Evolutionary conservation across 768 basidiomycete genomes (phyloP), one percentile per base, ranked within the genome.

Genomic region (Kondoa malvinella): DNA sequence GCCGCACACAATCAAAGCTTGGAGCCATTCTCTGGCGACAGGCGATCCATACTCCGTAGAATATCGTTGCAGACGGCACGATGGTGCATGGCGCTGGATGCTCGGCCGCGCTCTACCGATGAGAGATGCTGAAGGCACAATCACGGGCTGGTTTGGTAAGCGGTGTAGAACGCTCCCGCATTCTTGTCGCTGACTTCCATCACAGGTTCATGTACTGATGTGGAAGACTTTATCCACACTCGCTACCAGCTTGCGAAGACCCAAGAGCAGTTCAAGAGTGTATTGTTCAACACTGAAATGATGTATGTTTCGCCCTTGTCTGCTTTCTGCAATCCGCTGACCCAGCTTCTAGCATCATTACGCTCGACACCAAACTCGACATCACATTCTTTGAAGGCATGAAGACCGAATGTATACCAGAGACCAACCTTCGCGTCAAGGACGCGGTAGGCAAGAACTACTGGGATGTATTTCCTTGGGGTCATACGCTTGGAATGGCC

Each of bases 21-120:
- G 71, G 71, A n/a, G 25, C 3, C 67, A 67, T 27, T 67, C 67
- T 16, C 66, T 73, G 61, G 70, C 66, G 29, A 71, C 69, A 1
- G 72, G 72, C 16, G 69, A 70, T 33, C 67, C 69, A 0, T 71
- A 71, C 61, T 31, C 64, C 25, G 68, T 72, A 27, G 70, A 71
- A 59, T 72, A 73, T 66, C 70, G 73, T 1, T 67, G 66, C 15
- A 27, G 70, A 4, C 64, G 68, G 12, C 56, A 66, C 32, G 73
- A 73, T 60, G 73, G 73, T 2, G 40, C 27, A 1, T 72, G 65
- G 68, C 34, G 71, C 15, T 73, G 71, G 71, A 62, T 66, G 33
- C 69, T 73, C 31, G 72, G 69, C 12, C 59, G 71, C 12, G 72
- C 72, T 0, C 56, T 58, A 30, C 67, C 69, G 15, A 64, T 68